A percentile compares a stretch with the other conserved stretches of the same genome.
phyloP scores from a whole-genome alignment of 306 rosid genomes.

The Cicer pinnatifidum region DNA sequence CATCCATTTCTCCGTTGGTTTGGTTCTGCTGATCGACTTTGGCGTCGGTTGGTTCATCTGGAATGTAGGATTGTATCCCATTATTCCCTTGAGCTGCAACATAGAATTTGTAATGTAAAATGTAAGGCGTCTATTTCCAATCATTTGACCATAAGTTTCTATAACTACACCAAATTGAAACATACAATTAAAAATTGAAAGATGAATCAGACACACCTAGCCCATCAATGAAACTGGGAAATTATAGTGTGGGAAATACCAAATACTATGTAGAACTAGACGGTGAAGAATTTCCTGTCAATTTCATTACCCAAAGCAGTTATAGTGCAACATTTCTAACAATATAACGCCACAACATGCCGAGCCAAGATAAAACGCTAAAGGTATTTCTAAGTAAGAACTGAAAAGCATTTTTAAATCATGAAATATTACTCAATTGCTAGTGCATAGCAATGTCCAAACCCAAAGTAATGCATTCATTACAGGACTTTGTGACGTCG shows the following conservation, averaged over 20 bases:
- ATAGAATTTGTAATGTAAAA: conserved; percentile 7
- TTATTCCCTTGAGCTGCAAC: conserved; percentile 40
- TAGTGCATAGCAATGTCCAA: neutral
- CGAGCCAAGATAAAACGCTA: neutral
- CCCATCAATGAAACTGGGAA: conserved; percentile 11
- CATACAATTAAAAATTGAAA: neutral
- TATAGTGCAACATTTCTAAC: neutral
- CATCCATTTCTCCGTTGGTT: conserved; percentile 32
- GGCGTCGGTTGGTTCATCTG: conserved; percentile 36
- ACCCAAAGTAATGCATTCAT: neutral
- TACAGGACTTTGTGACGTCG: neutral
- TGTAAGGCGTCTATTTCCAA: neutral
- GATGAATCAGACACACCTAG: conserved; percentile 10
- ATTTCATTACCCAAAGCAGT: neutral
- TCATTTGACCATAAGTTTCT: conserved; percentile 9
- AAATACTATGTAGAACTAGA: conserved; percentile 20
- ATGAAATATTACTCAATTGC: neutral
- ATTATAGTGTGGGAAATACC: conserved; percentile 3
- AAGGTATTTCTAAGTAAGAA: neutral
- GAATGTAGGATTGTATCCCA: conserved; percentile 26
- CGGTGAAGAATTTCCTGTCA: neutral
- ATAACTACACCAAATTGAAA: conserved; percentile 32
- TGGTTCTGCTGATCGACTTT: conserved; percentile 4
- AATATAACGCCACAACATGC: neutral
- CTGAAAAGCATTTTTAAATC: neutral